Base-by-base conservation (phyloP, 129 eudicot genomes). In the Dittrichia graveolens region DNA sequence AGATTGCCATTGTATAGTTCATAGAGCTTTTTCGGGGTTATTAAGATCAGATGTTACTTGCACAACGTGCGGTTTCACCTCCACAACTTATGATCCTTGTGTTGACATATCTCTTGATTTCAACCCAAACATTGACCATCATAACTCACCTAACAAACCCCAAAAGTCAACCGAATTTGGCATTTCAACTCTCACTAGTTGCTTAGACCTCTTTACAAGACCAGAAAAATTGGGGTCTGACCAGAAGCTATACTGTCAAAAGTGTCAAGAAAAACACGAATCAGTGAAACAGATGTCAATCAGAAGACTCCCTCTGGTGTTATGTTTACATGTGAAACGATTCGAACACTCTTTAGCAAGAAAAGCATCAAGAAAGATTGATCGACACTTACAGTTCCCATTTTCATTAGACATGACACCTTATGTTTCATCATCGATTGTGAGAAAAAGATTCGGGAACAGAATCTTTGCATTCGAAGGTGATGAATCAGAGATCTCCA, bases 331-430 rank as follows among this genome's bases (percentile, higher is more conserved):
- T 35, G 85, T 88, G 43, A 88, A 88, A 48, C 73, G 95, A 48
- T 88, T 88, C 61, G 95, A 85, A 69, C 95, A 88, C 83, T 88
- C 89, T 0, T 24, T 73, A 5, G 71, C 56, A 38, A 72, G 86
- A 64, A 88, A 81, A 77, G 82, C 82, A 64, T 88, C 89, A 0
- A 76, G 91, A 61, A 88, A 88, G 57, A 86, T 88, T 14, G 91
- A 81, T 57, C 82, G 84, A 14, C 87, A 86, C 62, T 59, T 89
- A 68, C 86, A 85, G 74, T 86, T 89, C 67, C 95, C 91, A 6
- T 89, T 89, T 66, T 89, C 91, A n/a, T 69, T 89, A 40, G 87
- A 89, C 66, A 85, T 89, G 95, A 81, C 80, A 19, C 95, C 91
- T 0, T 88, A 83, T 42, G 73, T 88, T 42, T 88, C 95, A 42